Evolutionary conservation across 2,329 filamentous ascomycete species (phyloP).

Genomic region (Alternaria dauci): DNA sequence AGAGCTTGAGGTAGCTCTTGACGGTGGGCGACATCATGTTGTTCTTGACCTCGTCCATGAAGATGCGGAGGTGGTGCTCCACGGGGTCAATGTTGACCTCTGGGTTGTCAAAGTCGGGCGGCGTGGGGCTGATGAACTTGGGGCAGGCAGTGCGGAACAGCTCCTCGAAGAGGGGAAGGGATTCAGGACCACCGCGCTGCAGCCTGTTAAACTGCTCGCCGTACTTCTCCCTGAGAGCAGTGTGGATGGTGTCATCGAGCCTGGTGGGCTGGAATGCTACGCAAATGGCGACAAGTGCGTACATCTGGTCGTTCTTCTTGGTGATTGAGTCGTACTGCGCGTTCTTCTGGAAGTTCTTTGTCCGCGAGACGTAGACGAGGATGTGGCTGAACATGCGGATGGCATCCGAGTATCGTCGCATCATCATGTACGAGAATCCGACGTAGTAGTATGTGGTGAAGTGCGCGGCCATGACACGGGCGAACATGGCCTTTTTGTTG

Average conservation of each 20-base stretch:
- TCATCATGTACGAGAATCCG: constrained; percentile 99
- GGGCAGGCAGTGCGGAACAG: constrained; percentile 97
- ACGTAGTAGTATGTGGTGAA: constrained; percentile 99
- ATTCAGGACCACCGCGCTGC: constrained; percentile 94
- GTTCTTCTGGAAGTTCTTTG: constrained; percentile 99
- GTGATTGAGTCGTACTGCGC: constrained; percentile 97
- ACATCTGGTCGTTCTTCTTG: constrained; percentile 99
- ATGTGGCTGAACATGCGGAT: constrained; percentile 99
- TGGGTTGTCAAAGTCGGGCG: constrained; percentile 97
- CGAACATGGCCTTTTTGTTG: constrained; percentile 99
- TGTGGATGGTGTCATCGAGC: constrained; percentile 99
- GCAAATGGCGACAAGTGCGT: constrained; percentile 97
- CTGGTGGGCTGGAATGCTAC: constrained; percentile 97
- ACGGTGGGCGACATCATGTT: constrained; percentile 98
- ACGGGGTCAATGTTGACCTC: constrained; percentile 95
- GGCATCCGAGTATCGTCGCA: constrained; percentile 98
- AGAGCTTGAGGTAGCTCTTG: constrained; percentile 97
- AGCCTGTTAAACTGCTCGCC: constrained; percentile 97
- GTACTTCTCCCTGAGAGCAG: constrained; percentile 97
- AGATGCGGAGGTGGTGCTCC: constrained; percentile 95
- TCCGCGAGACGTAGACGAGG: constrained; percentile 96
- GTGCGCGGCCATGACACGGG: constrained; percentile 98
- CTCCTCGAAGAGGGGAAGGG: constrained; percentile 96
- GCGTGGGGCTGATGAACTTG: constrained; percentile 98
- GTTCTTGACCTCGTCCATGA: constrained; percentile 99